Conservation (phyloP, 2,329 filamentous ascomycete genomes). For the Ascochyta pisi region DNA sequence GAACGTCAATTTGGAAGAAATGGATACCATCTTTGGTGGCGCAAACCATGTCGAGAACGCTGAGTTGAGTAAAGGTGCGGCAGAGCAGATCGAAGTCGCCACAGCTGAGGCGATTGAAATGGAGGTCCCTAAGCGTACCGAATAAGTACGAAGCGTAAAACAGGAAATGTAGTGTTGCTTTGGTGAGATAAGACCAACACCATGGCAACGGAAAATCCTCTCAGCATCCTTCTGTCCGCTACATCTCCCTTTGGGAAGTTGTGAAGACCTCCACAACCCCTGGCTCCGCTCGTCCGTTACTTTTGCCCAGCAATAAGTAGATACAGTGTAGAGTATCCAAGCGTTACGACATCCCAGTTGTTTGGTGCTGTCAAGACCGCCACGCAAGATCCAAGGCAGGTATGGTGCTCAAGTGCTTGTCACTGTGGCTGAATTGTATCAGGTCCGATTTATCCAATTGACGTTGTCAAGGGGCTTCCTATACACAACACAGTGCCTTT, state of each 20-base stretch:
- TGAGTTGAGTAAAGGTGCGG: not conserved
- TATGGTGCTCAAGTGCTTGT: not conserved
- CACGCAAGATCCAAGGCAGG: not conserved
- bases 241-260: not conserved
- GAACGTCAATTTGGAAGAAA: constrained; percentile 3
- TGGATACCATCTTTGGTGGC: not conserved
- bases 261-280: not conserved
- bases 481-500: not conserved
- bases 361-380: not conserved
- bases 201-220: not conserved
- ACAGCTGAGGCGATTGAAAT: not conserved
- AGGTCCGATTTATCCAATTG: not conserved
- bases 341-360: not conserved
- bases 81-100: not conserved
- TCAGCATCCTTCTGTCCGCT: not conserved
- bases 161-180: too few species aligned
- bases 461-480: not conserved
- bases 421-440: not conserved
- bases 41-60: constrained; percentile 4
- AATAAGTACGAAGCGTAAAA: not conserved
- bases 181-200: not conserved
- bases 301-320: not conserved
- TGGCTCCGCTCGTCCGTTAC: not conserved
- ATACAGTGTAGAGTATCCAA: not conserved
- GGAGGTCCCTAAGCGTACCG: not conserved